Evolutionary conservation across 2,329 filamentous ascomycete species (phyloP), one percentile per base, ranked within the genome.

Genomic region (Arachnomyces sp.): DNA sequence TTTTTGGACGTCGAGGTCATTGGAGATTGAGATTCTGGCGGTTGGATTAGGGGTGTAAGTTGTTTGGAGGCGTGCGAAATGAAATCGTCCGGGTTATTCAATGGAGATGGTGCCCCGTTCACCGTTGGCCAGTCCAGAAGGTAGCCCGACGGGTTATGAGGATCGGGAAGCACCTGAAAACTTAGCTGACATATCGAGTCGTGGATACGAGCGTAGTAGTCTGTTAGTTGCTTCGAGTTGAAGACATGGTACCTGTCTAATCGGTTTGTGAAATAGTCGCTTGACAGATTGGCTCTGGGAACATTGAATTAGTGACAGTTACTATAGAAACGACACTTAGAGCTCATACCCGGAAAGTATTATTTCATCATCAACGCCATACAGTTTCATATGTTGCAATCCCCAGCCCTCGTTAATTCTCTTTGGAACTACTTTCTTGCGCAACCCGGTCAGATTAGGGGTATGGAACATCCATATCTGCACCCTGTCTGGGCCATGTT

Each of bases 351-450:
- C 89, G 6, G 89, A 94, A 53, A 98, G 78, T 49, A 98, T 90
- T 43, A 98, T 84, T 61, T 95, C 88, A 55, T 98, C 88, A 53
- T 98, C 92, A 15, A 95, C 71, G 0, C 92, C 92, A 53, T 98
- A 98, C 0, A 98, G 72, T 72, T 98, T 98, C 90, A 98, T 98
- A 59, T 98, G 92, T 60, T 98, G 92, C 45, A 98, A 66, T 1
- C 92, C 92, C 92, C 92, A 98, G 13, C 92, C 92, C 66, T 98
- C 92, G 52, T 98, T 98, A 59, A 98, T 90, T 14, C 92, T 76
- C 57, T 79, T 86, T 0, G 92, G 92, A 2, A 96, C 78, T 50
- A 85, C 71, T 54, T 81, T 80, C 66, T 96, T 96, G 37, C 82
- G 78, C 42, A 93, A 52, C 0, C 92, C 92, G 2, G 86, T 94